These are phyloP conservation scores for Monosporozyma aquatica DNA, from an alignment of 805 yeast species.

Conservation along the genomic window DNA sequence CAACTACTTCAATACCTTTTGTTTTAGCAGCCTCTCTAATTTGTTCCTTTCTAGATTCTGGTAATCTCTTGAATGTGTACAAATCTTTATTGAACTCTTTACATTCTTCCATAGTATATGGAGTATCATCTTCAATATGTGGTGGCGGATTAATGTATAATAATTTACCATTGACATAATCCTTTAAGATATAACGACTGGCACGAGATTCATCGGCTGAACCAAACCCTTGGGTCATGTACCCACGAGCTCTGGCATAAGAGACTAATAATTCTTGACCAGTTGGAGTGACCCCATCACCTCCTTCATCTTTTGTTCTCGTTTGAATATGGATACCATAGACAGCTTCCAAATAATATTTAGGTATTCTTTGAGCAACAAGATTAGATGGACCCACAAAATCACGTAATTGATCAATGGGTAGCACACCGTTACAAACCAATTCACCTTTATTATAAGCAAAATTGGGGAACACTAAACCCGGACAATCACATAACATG, in stretches of 20 bases:
- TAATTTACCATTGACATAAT: constrained; percentile 87
- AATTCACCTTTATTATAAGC: constrained; percentile 94
- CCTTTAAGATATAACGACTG: constrained; percentile 83
- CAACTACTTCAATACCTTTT: constrained; percentile 51
- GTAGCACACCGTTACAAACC: constrained; percentile 97
- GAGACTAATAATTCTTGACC: constrained; percentile 83
- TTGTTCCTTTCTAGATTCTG: constrained; percentile 68
- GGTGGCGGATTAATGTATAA: constrained; percentile 88
- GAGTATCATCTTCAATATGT: constrained; percentile 45
- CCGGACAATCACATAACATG: constrained; percentile 95
- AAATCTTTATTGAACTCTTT: constrained; percentile 65
- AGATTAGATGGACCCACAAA: constrained; percentile 79
- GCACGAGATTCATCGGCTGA: constrained; percentile 95
- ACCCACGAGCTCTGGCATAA: constrained; percentile 94
- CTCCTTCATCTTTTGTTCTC: constrained; percentile 75
- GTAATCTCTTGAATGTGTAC: constrained; percentile 54
- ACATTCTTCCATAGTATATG: constrained; percentile 42
- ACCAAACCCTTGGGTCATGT: constrained; percentile 94
- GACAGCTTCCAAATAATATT: constrained; percentile 76
- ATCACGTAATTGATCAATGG: constrained; percentile 94
- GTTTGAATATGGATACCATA: constrained; percentile 87
- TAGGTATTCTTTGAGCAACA: constrained; percentile 83
- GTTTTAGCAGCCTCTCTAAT: constrained; percentile 50
- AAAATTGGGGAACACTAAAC: constrained; percentile 95
- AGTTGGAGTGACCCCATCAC: constrained; percentile 70